Conservation (phyloP, 2,329 filamentous ascomycete genomes). For the Scedosporium apiospermum region DNA sequence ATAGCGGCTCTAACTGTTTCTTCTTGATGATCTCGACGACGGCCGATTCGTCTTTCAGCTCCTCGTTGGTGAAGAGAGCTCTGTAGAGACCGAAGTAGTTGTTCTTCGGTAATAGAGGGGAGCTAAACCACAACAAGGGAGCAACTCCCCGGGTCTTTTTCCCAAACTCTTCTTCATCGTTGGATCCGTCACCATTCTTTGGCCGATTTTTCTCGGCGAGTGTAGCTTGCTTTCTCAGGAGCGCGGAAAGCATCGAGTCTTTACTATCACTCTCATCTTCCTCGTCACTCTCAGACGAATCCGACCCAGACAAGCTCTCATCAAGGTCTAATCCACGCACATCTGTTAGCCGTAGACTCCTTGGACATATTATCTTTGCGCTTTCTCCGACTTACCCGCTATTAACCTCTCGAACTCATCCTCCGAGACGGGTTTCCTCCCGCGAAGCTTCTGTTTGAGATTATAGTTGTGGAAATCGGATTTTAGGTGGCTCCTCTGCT, state of each 20-base stretch:
- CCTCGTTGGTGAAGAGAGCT: conserved; percentile 63
- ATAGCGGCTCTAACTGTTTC: conserved; percentile 65
- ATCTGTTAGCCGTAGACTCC: neutral
- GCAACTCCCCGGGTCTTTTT: conserved; percentile 53
- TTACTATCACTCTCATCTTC: conserved; percentile 48
- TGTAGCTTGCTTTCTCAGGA: conserved; percentile 76
- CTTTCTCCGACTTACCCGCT: conserved; percentile 26
- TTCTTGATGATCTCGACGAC: conserved; percentile 60
- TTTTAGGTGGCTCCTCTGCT: conserved; percentile 77
- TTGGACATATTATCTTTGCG: neutral
- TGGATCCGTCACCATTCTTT: conserved; percentile 38
- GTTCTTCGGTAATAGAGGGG: conserved; percentile 63
- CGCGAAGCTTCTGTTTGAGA: conserved; percentile 79
- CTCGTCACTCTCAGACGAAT: conserved; percentile 61
- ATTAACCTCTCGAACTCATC: conserved; percentile 78
- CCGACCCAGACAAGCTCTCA: conserved; percentile 86
- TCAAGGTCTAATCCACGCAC: conserved; percentile 51
- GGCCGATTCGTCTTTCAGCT: conserved; percentile 53
- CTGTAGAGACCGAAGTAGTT: conserved; percentile 80
- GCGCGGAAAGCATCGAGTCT: conserved; percentile 62
- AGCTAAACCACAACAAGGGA: conserved; percentile 79
- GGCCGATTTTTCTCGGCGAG: conserved; percentile 45
- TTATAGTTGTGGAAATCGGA: conserved; percentile 94
- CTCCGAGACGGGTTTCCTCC: conserved; percentile 63
- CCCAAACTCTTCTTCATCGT: conserved; percentile 27